Percentiles rank a stretch among this genome's conserved stretches.
These are phyloP conservation scores for Aspergillus sp. DNA, from an alignment of 2,329 filamentous ascomycete species.

Conservation along the genomic window DNA sequence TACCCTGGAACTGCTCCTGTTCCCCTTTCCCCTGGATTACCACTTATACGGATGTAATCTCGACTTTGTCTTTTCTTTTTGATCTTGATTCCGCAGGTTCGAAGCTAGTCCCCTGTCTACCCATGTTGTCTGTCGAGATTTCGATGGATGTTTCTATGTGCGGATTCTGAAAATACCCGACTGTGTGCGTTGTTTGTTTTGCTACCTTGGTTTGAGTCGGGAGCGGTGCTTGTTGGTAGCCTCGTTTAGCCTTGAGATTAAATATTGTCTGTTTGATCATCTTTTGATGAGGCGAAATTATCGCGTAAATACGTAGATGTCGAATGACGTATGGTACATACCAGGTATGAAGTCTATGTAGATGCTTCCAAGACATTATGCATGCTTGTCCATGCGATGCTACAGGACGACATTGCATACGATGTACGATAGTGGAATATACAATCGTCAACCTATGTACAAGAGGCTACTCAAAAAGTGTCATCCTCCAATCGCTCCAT, in stretches of 20 bases:
- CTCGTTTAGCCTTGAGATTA: background rate
- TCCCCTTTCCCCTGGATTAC: conserved; percentile 6
- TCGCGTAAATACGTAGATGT: too few relatives aligned
- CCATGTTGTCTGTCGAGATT: conserved; percentile 1
- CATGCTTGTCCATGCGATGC: background rate
- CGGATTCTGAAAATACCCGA: background rate
- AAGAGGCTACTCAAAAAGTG: conserved; percentile 31
- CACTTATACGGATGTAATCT: conserved; percentile 10
- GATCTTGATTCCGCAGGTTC: conserved; percentile 31
- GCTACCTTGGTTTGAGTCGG: background rate
- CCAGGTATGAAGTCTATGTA: too few relatives aligned
- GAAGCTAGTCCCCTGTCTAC: conserved; percentile 27
- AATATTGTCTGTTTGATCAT: background rate
- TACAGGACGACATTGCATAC: too few relatives aligned
- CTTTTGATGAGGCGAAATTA: background rate
- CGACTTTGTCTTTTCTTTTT: conserved; percentile 3
- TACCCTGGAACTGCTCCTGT: conserved; percentile 27
- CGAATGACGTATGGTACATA: background rate
- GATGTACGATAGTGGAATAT: background rate
- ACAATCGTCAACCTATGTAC: background rate
- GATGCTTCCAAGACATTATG: too few relatives aligned
- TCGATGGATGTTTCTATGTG: conserved; percentile 5
- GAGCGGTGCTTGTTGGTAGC: background rate
- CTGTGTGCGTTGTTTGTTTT: conserved; percentile 1
- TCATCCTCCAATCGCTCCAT: conserved; percentile 45